Conservation (phyloP, 2,329 filamentous ascomycete species). For the Tolypocladium tundrense region DNA sequence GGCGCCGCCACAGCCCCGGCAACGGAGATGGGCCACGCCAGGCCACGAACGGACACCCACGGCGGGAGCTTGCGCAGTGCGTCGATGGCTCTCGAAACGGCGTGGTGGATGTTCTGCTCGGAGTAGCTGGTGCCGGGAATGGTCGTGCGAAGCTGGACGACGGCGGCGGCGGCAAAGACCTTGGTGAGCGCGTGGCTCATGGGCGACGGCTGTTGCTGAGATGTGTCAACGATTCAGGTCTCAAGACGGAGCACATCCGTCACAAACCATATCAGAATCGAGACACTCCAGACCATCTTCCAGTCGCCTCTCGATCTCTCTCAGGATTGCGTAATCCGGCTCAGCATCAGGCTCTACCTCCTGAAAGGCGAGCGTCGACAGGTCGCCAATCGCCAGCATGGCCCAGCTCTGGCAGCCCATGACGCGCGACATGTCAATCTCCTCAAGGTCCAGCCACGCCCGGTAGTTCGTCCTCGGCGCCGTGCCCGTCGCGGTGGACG, state of each 20-base stretch:
- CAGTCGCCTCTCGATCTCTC: not conserved
- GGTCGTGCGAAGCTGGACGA: slow-evolving; percentile 7
- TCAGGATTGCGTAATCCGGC: not conserved
- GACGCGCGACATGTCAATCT: slow-evolving; percentile 8
- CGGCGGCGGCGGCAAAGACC: slow-evolving; percentile 7
- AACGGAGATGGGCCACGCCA: slow-evolving; percentile 9
- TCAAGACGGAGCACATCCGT: not conserved
- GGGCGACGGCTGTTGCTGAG: not conserved
- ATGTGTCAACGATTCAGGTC: not conserved
- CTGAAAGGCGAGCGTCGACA: not conserved
- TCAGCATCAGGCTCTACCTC: not conserved
- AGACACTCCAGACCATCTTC: not conserved
- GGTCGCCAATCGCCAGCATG: slow-evolving; percentile 10
- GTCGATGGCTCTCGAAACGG: slow-evolving; percentile 4
- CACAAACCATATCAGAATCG: not conserved
- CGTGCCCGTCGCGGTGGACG: slow-evolving; percentile 5
- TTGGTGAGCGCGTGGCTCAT: not conserved
- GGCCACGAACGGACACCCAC: slow-evolving; percentile 6
- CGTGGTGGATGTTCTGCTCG: not conserved
- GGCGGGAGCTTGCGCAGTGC: slow-evolving; percentile 4
- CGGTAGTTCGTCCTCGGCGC: slow-evolving; percentile 4
- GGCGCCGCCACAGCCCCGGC: slow-evolving; percentile 7
- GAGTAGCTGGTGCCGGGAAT: not conserved
- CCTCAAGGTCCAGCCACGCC: slow-evolving; percentile 5
- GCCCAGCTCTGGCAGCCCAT: slow-evolving; percentile 12